Base-by-base conservation (phyloP, 176 grass and related monocot genomes). In the Cocos nucifera region DNA sequence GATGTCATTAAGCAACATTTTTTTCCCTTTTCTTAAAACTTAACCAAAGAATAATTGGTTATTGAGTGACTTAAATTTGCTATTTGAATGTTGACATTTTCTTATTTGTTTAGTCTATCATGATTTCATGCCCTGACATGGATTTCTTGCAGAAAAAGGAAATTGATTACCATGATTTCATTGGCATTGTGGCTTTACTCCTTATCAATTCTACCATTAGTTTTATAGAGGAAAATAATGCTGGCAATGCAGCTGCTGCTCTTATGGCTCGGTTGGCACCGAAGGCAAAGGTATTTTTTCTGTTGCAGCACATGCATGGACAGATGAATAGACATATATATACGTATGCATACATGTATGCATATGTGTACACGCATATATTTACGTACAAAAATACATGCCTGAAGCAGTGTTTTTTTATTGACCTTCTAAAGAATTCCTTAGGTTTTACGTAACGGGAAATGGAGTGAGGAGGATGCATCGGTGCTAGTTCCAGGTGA, bases 141-240 rank as follows among this genome's bases (percentile, higher is more conserved):
- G 35, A 44, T 44, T 44, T 44, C 35, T 52, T 25, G 18, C 76
- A 85, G 82, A 18, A 21, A 14, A 74, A 84, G 68, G 0, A 12
- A 3, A 5, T 76, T 12, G 86, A 89, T 61, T 89, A 66, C 72
- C 77, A 89, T 28, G 85, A 89, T 27, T 89, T 89, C 22, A 30
- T 81, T 0, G 80, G 86, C 19, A 84, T 84, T 50, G 39, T 84
- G 27, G 24, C 75, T 15, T 55, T 89, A 16, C 81, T 89, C 22
- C 27, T 83, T n/a, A 83, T 89, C 53, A 89, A 89, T 66, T 89
- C 86, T 4, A 89, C 86, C 65, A 89, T 89, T 62, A 84, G 81
- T 59, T 84, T 89, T 67, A 53, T 89, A 8, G 81, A 89, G 64
- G 86, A 89, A 64, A 89, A 89, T 49, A 84, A 84, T 4, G 86